phyloP scores from a whole-genome alignment of 1,284 basidiomycete genomes.

The Ganoderma lingzhi region DNA sequence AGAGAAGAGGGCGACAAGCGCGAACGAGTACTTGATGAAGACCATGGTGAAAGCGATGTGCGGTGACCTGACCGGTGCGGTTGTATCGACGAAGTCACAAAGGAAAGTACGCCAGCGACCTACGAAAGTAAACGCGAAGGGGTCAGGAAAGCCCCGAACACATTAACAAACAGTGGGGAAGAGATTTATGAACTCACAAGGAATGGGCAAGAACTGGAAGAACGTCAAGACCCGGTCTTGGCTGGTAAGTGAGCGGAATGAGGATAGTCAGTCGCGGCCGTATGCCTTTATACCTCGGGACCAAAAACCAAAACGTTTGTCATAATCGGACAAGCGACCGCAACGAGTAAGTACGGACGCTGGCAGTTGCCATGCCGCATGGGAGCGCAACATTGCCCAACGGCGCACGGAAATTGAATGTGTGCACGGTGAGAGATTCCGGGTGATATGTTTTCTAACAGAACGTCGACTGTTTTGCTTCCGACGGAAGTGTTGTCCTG shows the following conservation, averaged over 20 bases:
- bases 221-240: constrained; percentile 66
- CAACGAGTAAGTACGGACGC: constrained; percentile 4
- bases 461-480: constrained; percentile 16
- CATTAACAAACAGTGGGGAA: neutral
- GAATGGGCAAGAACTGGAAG: constrained; percentile 38
- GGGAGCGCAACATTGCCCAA: neutral
- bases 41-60: constrained; percentile 49
- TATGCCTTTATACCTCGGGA: constrained; percentile 25
- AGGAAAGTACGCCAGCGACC: constrained; percentile 41
- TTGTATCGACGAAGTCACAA: constrained; percentile 35
- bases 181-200: constrained; percentile 16
- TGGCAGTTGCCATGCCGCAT: constrained; percentile 28
- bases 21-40: constrained; percentile 49
- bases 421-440: neutral
- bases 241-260: constrained; percentile 47
- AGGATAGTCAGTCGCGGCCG: constrained; percentile 33
- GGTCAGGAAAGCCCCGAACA: neutral
- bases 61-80: constrained; percentile 30
- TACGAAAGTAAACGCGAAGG: constrained; percentile 7
- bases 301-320: constrained; percentile 4
- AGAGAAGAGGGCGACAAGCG: constrained; percentile 46
- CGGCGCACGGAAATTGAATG: constrained; percentile 12
- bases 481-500: constrained; percentile 23
- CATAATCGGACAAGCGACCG: neutral
- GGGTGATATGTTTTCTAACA: constrained; percentile 15